phyloP scores from a whole-genome alignment of 2,329 filamentous ascomycete species.

The Pseudophaeomoniella oleicola region DNA sequence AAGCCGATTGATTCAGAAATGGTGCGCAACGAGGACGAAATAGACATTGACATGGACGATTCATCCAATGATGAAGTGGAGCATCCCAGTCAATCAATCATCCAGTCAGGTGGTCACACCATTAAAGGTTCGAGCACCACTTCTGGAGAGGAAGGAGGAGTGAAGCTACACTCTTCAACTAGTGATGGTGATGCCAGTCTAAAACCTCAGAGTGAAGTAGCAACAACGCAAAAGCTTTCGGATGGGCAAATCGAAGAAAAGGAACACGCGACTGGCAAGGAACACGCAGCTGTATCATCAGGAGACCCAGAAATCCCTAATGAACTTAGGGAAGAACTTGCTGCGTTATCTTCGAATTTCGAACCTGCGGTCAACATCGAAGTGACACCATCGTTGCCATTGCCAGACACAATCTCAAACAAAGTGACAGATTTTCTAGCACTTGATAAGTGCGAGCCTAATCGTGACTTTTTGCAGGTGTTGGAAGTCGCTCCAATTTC shows the following conservation, averaged over 20 bases:
- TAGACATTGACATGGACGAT: not conserved
- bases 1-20: no score
- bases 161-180: no score
- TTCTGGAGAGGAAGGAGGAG: no score
- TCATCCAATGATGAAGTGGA: conserved; percentile 3
- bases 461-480: conserved; percentile 70
- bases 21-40: not conserved
- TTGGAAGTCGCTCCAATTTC: conserved; percentile 44
- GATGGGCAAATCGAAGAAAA: conserved; percentile 16
- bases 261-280: conserved; percentile 4
- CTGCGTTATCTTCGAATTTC: conserved; percentile 48
- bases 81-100: not conserved
- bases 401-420: conserved; percentile 62
- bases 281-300: no score
- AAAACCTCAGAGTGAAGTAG: no score
- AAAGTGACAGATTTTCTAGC: conserved; percentile 70
- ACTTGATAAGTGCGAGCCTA: conserved; percentile 76
- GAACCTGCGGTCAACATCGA: conserved; percentile 20
- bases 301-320: conserved; percentile 35
- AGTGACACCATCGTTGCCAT: conserved; percentile 41
- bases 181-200: no score
- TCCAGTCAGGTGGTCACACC: no score
- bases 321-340: conserved; percentile 57
- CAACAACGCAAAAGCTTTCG: no score
- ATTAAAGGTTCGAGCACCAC: no score